Evolutionary conservation across 176 grass and related monocot genomes (phyloP).

Genomic region (Oryza meyeriana): DNA sequence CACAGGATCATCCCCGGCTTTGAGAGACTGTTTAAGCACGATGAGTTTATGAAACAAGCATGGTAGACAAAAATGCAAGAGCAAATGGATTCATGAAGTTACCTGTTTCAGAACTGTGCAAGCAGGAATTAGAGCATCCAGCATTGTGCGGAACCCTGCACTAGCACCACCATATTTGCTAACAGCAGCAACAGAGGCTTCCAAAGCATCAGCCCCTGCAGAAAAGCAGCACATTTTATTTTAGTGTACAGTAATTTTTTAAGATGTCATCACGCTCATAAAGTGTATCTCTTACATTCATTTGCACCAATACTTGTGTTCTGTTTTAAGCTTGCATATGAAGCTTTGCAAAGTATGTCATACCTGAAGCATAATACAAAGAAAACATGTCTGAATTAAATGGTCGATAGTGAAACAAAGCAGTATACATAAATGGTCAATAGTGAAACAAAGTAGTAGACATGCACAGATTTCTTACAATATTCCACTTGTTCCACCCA

Average conservation of each 20-base stretch:
- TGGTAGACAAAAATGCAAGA: conserved; percentile 18
- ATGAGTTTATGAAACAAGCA: conserved; percentile 25
- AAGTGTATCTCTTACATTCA: conserved; percentile 62
- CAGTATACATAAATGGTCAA: not conserved
- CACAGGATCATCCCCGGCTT: conserved; percentile 83
- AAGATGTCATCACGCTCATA: not conserved
- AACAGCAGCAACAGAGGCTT: conserved; percentile 75
- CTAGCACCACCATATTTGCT: conserved; percentile 96
- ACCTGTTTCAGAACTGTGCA: conserved; percentile 72
- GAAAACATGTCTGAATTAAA: conserved; percentile 19
- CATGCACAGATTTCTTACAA: conserved; percentile 51
- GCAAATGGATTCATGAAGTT: not conserved
- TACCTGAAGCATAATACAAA: conserved; percentile 54
- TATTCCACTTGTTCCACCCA: conserved; percentile 99
- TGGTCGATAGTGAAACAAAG: conserved; percentile 9
- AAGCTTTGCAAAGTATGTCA: conserved; percentile 97
- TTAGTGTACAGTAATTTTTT: conserved; percentile 22
- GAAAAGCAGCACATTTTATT: conserved; percentile 8
- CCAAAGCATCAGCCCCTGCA: conserved; percentile 82
- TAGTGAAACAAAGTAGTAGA: conserved; percentile 1
- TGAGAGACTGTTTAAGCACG: conserved; percentile 56
- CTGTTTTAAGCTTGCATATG: conserved; percentile 92
- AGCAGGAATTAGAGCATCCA: conserved; percentile 98
- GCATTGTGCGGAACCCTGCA: conserved; percentile 90
- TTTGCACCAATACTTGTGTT: conserved; percentile 54